phyloP scores from a whole-genome alignment of 2,329 filamentous ascomycete genomes.

The Nothophoma quercina region DNA sequence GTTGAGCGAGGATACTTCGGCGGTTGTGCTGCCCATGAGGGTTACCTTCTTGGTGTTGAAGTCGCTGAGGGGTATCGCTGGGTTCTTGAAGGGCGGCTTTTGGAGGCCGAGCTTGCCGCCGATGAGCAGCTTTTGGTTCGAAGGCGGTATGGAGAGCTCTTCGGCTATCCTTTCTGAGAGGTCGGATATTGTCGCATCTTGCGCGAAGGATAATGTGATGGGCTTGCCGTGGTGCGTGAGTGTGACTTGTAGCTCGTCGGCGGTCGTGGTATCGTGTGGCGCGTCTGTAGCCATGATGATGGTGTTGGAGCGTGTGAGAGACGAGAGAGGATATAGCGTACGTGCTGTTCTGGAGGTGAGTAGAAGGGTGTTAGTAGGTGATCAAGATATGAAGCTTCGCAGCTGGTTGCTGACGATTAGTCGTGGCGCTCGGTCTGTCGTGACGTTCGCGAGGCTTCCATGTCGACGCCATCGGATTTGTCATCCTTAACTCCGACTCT shows the following conservation, averaged over 20 bases:
- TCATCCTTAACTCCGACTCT: conserved; percentile 32
- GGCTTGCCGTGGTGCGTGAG: conserved; percentile 64
- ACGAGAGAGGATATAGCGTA: conserved; percentile 1
- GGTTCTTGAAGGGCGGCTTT: conserved; percentile 69
- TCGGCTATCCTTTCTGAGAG: conserved; percentile 66
- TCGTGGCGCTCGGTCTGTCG: conserved; percentile 28
- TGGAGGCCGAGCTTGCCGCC: conserved; percentile 70
- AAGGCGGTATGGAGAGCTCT: conserved; percentile 64
- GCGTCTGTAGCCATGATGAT: conserved; percentile 25
- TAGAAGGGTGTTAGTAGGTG: conserved; percentile 33
- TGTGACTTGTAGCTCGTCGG: conserved; percentile 50
- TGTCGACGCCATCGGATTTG: conserved; percentile 44
- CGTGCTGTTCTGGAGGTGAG: conserved; percentile 23
- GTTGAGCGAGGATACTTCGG: conserved; percentile 65
- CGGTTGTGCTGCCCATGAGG: conserved; percentile 69
- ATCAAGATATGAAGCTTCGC: conserved; percentile 41
- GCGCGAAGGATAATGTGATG: conserved; percentile 57
- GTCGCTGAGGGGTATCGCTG: conserved; percentile 58
- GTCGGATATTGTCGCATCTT: conserved; percentile 62
- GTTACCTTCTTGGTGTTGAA: conserved; percentile 67
- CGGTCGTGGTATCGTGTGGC: conserved; percentile 17
- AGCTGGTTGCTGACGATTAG: conserved; percentile 30
- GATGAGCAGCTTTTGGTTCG: conserved; percentile 73
- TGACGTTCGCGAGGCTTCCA: conserved; percentile 49
- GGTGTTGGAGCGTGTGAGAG: neutral